Evolutionary conservation across 2,329 filamentous ascomycete genomes (phyloP).

Genomic region (Diaporthe sp.): DNA sequence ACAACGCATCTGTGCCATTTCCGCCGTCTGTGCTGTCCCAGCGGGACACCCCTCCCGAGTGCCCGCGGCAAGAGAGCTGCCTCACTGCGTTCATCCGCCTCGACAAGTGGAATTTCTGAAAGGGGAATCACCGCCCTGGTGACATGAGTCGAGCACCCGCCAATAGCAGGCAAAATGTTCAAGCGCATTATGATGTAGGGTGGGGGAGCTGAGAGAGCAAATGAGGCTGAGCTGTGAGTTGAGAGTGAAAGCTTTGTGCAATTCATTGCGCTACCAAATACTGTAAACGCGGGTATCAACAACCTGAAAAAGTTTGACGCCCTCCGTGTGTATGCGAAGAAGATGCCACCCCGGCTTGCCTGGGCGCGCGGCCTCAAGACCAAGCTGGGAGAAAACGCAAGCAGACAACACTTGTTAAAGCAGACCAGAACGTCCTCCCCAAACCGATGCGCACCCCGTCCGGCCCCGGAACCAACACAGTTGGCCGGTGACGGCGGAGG

Average conservation of each 20-base stretch:
- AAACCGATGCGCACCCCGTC: conserved; percentile 1
- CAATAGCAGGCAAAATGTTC: neutral
- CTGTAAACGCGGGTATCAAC: conserved; percentile 38
- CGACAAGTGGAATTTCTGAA: neutral
- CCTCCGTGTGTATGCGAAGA: conserved; percentile 34
- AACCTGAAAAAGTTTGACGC: conserved; percentile 35
- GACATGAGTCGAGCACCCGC: conserved; percentile 15
- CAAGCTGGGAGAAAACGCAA: neutral
- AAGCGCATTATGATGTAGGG: neutral
- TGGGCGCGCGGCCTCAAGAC: neutral
- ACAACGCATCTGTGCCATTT: neutral
- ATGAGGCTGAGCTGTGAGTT: neutral
- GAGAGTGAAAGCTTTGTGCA: conserved; percentile 1
- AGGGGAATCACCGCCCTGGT: conserved; percentile 6
- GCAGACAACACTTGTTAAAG: neutral
- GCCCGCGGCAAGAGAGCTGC: neutral
- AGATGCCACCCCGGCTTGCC: conserved; percentile 5
- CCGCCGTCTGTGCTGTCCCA: conserved; percentile 14
- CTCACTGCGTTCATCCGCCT: neutral
- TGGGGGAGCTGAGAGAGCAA: no score
- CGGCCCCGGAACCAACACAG: neutral
- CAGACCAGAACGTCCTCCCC: neutral
- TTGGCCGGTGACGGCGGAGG: conserved; percentile 2
- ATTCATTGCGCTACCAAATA: conserved; percentile 30
- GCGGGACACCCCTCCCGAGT: neutral